These are phyloP conservation scores for Tetracentron sinense DNA, from an alignment of 164 flowering plant species.

Conservation along the genomic window DNA sequence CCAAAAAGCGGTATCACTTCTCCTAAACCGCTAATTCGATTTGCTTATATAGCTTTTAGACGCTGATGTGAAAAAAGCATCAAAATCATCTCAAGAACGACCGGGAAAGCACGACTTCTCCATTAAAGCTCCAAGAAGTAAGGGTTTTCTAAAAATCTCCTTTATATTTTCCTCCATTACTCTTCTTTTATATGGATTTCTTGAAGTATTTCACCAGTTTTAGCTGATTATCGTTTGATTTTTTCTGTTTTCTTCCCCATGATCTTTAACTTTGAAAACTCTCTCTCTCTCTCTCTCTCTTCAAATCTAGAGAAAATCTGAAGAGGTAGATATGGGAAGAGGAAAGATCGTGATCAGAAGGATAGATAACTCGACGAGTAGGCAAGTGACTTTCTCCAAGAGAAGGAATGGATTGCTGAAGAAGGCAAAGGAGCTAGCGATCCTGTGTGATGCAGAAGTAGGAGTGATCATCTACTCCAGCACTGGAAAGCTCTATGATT, in stretches of 20 bases:
- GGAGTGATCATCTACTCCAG: slow-evolving; percentile 31
- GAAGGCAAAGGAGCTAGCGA: slow-evolving; percentile 33
- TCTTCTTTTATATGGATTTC: background rate
- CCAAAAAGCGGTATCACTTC: slow-evolving; percentile 1
- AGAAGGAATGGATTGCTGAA: slow-evolving; percentile 31
- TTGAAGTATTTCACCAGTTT: background rate
- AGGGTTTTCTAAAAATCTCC: background rate
- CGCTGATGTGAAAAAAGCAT: slow-evolving; percentile 3
- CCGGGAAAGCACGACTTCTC: background rate
- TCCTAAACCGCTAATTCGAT: background rate
- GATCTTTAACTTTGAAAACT: background rate
- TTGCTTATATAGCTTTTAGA: slow-evolving; percentile 11
- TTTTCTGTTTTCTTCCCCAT: background rate
- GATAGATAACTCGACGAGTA: slow-evolving; percentile 31
- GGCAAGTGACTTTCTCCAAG: slow-evolving; percentile 35
- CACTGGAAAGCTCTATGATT: slow-evolving; percentile 33
- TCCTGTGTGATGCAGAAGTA: slow-evolving; percentile 33
- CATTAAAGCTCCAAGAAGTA: background rate
- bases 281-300: background rate
- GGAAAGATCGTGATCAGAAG: slow-evolving; percentile 32
- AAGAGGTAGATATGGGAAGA: slow-evolving; percentile 22
- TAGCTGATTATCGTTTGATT: background rate
- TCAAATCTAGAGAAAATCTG: background rate
- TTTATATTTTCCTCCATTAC: background rate
- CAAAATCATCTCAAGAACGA: background rate